These are phyloP conservation scores for Hyphodiscus sp. DNA, from an alignment of 2,329 filamentous ascomycete genomes.

Conservation along the genomic window DNA sequence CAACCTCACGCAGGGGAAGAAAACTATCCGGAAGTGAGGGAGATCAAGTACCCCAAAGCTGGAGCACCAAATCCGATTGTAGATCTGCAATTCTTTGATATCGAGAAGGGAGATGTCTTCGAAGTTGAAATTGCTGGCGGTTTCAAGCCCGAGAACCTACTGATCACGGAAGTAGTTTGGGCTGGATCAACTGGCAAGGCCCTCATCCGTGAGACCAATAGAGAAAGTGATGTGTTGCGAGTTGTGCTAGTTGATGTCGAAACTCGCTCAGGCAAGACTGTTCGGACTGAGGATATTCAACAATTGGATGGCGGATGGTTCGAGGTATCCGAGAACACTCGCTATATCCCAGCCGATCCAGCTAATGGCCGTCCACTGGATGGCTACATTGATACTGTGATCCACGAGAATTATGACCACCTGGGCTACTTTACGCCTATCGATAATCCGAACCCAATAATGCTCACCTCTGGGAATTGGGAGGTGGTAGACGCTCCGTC, in stretches of 20 bases:
- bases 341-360: slow-evolving; percentile 78
- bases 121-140: slow-evolving; percentile 69
- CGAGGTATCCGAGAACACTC: slow-evolving; percentile 82
- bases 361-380: slow-evolving; percentile 69
- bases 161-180: slow-evolving; percentile 94
- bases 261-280: slow-evolving; percentile 65
- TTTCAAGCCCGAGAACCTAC: slow-evolving; percentile 72
- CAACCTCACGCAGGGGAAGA: slow-evolving; percentile 65
- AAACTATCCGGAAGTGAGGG: slow-evolving; percentile 79
- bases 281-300: slow-evolving; percentile 72
- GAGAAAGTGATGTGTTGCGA: slow-evolving; percentile 86
- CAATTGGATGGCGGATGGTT: slow-evolving; percentile 96
- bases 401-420: slow-evolving; percentile 83
- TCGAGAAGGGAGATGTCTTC: slow-evolving; percentile 71
- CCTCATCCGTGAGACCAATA: slow-evolving; percentile 85
- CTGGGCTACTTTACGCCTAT: slow-evolving; percentile 88
- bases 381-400: slow-evolving; percentile 88
- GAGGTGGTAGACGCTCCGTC: slow-evolving; percentile 84
- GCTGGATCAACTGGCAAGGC: slow-evolving; percentile 67
- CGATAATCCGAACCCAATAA: slow-evolving; percentile 71
- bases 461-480: slow-evolving; percentile 86
- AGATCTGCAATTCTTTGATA: slow-evolving; percentile 80
- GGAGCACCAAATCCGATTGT: slow-evolving; percentile 91
- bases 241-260: slow-evolving; percentile 79
- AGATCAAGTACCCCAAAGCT: slow-evolving; percentile 97